Evolutionary conservation across 345 rosid species (phyloP).

Genomic region (Eucalyptus guilfoylei): DNA sequence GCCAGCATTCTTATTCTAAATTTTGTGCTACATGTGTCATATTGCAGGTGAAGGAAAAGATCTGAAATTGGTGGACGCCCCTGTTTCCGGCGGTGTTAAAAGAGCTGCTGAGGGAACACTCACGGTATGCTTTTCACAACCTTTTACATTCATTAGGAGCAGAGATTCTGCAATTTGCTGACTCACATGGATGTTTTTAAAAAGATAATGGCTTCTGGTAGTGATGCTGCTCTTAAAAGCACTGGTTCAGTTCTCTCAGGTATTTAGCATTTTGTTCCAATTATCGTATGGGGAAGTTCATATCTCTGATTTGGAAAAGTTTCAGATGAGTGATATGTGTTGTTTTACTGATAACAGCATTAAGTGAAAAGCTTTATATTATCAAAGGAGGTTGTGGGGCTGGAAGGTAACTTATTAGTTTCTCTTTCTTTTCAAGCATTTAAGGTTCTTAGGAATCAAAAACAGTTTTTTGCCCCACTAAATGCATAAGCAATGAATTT

Average conservation of each 20-base stretch:
- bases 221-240: constrained; percentile 60
- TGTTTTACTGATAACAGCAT: constrained; percentile 30
- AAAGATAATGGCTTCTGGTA: constrained; percentile 94
- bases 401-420: constrained; percentile 59
- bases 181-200: background rate
- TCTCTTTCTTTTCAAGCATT: background rate
- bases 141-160: background rate
- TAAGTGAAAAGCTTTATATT: constrained; percentile 92
- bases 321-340: background rate
- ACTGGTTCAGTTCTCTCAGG: constrained; percentile 73
- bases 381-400: constrained; percentile 92
- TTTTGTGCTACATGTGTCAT: background rate
- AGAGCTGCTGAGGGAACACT: constrained; percentile 82
- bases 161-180: background rate
- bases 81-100: constrained; percentile 98
- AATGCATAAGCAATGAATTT: background rate
- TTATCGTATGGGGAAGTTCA: background rate
- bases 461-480: background rate
- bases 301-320: background rate
- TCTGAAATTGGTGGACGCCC: constrained; percentile 93
- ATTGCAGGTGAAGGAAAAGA: constrained; percentile 53
- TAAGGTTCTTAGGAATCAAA: background rate
- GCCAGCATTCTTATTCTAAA: background rate
- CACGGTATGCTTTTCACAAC: constrained; percentile 36
- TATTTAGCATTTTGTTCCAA: constrained; percentile 2